Evolutionary conservation across 768 basidiomycete species (phyloP), one percentile per base, ranked within the genome.

Genomic region (Lactifluus subvellereus): DNA sequence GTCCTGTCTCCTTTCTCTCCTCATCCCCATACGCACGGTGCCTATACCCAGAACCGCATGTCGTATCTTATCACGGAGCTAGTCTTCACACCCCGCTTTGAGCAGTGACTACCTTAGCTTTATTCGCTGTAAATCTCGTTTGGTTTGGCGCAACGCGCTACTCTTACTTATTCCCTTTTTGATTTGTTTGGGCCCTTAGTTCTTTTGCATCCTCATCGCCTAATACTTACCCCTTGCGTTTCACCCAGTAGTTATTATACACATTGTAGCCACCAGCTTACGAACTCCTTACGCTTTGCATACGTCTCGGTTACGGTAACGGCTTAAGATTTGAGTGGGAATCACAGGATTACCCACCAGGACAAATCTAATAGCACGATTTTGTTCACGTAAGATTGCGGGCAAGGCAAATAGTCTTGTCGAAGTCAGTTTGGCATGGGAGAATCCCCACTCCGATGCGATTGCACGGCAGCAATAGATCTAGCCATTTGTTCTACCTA

Each of bases 91-190:
- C 27, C 27, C 53, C 57, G 53, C 40, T 58, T 45, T 54, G 56
- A 54, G 64, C 57, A 38, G 65, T 62, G 58, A 49, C 54, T 66
- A 66, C 64, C 27, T 67, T 67, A 67, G 54, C 59, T 56, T 60
- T 66, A 35, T 65, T 66, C 64, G 16, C 33, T 61, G 66, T 67
- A 66, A 60, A 67, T 67, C 42, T 9, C 11, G 52, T 54, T 65
- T 66, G 59, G 56, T 58, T 54, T 60, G 47, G 53, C 54, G 51
- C 59, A 3, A 57, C 35, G 59, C 53, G 63, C 59, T 65, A 52
- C 59, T 66, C 55, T 66, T 66, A 67, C 64, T 67, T 67, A 67
- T 67, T 66, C 60, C 55, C 64, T 66, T 61, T 67, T 61, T 66
- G 59, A 45, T 57, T 59, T 58, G 40, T 60, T 60, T 43, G 43